Evolutionary conservation across 2,329 filamentous ascomycete genomes (phyloP).

Genomic region (Fusarium nisikadoi): DNA sequence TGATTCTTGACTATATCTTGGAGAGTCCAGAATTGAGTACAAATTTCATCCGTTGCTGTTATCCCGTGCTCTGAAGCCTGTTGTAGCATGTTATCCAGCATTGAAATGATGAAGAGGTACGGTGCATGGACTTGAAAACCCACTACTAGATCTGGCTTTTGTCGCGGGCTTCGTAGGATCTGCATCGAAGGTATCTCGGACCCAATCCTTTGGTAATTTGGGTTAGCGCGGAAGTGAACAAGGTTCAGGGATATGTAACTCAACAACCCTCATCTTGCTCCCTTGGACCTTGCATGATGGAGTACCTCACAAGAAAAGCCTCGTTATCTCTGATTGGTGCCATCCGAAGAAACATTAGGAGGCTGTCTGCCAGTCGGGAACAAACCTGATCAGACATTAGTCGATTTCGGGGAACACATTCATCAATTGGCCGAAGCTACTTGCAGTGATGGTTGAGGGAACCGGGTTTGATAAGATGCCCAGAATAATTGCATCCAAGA

Average conservation of each 20-base stretch:
- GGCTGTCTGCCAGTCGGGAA: not conserved
- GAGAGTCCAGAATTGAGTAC: not conserved
- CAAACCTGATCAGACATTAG: constrained; percentile 9
- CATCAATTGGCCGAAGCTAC: constrained; percentile 8
- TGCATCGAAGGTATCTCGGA: constrained; percentile 29
- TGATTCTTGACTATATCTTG: not conserved
- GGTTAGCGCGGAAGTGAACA: constrained; percentile 37
- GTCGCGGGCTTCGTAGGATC: constrained; percentile 8
- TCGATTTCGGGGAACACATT: constrained; percentile 7
- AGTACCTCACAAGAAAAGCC: not conserved
- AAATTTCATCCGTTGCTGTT: not conserved
- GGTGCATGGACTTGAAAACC: not conserved
- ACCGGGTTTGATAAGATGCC: not conserved
- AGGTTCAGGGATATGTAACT: constrained; percentile 38
- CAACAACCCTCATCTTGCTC: constrained; percentile 36
- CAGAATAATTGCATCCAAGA: not conserved
- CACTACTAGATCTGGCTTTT: not conserved
- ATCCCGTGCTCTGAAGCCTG: not conserved
- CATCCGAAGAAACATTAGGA: not conserved
- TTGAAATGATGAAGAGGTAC: not conserved
- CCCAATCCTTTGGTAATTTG: constrained; percentile 39
- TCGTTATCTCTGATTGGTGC: constrained; percentile 21
- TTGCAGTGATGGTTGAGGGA: not conserved
- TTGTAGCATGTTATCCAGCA: not conserved
- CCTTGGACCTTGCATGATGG: constrained; percentile 30